phyloP scores from a whole-genome alignment of 768 basidiomycete species.

The Suillus luteus region DNA sequence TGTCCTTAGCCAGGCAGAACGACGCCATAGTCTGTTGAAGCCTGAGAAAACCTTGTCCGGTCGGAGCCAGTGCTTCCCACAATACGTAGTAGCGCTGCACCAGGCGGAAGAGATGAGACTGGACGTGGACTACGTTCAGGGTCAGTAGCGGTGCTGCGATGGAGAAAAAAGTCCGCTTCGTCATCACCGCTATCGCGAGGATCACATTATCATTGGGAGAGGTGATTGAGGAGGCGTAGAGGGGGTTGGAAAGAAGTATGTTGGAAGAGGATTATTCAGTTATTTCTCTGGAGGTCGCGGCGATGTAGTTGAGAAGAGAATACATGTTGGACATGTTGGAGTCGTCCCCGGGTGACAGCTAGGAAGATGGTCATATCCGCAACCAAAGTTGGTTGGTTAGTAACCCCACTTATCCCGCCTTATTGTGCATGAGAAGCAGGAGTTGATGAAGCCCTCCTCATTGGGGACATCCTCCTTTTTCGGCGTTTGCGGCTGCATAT shows the following conservation, averaged over 20 bases:
- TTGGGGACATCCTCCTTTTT: too few relatives aligned
- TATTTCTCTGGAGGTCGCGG: constrained; percentile 78
- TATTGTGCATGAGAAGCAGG: too few relatives aligned
- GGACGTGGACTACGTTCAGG: constrained; percentile 21
- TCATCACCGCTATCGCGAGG: constrained; percentile 67
- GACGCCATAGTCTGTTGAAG: constrained; percentile 37
- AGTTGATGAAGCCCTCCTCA: too few relatives aligned
- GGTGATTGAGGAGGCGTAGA: constrained; percentile 34
- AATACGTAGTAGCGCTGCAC: constrained; percentile 34
- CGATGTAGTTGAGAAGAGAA: constrained; percentile 90
- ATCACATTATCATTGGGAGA: constrained; percentile 49
- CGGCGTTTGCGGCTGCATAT: too few relatives aligned
- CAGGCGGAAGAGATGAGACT: constrained; percentile 32
- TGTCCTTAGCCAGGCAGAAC: constrained; percentile 33
- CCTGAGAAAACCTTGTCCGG: constrained; percentile 42
- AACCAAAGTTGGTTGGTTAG: constrained; percentile 29
- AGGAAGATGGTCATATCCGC: constrained; percentile 20
- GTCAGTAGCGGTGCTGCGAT: constrained; percentile 32
- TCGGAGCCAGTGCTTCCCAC: constrained; percentile 43
- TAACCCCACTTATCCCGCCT: too few relatives aligned
- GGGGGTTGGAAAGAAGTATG: constrained; percentile 43
- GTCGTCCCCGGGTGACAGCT: constrained; percentile 87
- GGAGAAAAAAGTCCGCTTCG: constrained; percentile 67
- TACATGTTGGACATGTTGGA: constrained; percentile 95
- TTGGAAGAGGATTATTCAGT: constrained; percentile 51